Conservation (phyloP, 2,329 filamentous ascomycete genomes). For the Bipolaris victoriae region DNA sequence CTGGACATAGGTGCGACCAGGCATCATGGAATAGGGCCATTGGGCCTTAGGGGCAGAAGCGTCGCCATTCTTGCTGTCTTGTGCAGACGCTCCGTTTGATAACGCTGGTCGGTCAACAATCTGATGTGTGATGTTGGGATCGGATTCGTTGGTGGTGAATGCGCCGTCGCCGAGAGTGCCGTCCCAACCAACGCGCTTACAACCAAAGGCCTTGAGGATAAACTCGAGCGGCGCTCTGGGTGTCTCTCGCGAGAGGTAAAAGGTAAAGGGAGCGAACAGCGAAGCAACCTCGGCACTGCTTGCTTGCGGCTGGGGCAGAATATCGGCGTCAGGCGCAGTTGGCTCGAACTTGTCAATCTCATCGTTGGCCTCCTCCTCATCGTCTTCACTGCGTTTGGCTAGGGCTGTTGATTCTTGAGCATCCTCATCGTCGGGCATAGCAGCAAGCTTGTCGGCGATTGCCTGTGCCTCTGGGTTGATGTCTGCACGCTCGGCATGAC, state of each 20-base stretch:
- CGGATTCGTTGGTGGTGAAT: conserved; percentile 86
- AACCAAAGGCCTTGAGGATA: conserved; percentile 90
- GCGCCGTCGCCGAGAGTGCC: conserved; percentile 86
- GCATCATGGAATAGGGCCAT: conserved; percentile 73
- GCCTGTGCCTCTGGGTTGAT: conserved; percentile 55
- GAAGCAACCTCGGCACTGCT: conserved; percentile 70
- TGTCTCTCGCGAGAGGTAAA: conserved; percentile 93
- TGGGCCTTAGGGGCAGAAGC: conserved; percentile 49
- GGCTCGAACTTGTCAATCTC: conserved; percentile 91
- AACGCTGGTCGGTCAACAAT: conserved; percentile 88
- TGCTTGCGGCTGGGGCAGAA: conserved; percentile 77
- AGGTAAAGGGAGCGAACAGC: conserved; percentile 87
- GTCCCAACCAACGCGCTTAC: conserved; percentile 96
- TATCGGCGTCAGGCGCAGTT: conserved; percentile 80
- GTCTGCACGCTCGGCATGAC: conserved; percentile 29
- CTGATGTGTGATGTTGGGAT: conserved; percentile 92
- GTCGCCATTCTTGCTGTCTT: conserved; percentile 64
- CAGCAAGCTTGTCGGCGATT: conserved; percentile 55
- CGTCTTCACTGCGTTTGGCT: conserved; percentile 23
- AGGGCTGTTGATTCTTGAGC: conserved; percentile 41
- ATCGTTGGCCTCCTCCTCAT: conserved; percentile 46
- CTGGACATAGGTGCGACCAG: conserved; percentile 91
- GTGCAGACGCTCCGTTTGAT: conserved; percentile 48
- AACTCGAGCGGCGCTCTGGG: conserved; percentile 91
- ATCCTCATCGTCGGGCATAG: conserved; percentile 47